Percentiles rank a stretch among this genome's conserved stretches.
These are phyloP conservation scores for Pholiota conissans DNA, from an alignment of 768 basidiomycete species.

Conservation along the genomic window DNA sequence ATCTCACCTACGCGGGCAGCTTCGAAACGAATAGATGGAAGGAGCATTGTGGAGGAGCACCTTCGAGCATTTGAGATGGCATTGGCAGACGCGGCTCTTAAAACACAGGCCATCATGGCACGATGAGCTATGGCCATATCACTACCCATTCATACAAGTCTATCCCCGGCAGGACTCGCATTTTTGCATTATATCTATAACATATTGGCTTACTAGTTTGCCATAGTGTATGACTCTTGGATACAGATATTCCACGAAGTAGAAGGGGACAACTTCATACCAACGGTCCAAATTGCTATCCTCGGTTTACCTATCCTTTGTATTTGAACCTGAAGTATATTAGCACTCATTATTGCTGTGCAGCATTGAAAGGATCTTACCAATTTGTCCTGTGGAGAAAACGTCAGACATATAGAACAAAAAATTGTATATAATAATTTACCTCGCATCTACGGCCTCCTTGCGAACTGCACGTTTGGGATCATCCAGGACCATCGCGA, in stretches of 20 bases:
- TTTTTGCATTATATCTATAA: constrained; percentile 26
- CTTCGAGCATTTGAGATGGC: constrained; percentile 73
- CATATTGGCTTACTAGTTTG: constrained; percentile 30
- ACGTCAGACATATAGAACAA: background rate
- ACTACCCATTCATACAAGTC: constrained; percentile 7
- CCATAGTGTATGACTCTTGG: constrained; percentile 29
- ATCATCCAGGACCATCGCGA: constrained; percentile 83
- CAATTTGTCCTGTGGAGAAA: constrained; percentile 42
- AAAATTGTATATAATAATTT: constrained; percentile 10
- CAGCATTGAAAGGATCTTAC: constrained; percentile 25
- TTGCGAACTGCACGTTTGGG: constrained; percentile 82
- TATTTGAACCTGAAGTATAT: constrained; percentile 53
- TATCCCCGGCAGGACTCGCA: background rate
- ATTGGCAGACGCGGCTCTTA: constrained; percentile 68
- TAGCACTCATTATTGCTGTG: constrained; percentile 20
- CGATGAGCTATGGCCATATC: constrained; percentile 37
- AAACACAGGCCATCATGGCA: constrained; percentile 84
- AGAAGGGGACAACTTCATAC: constrained; percentile 27
- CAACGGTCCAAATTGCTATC: constrained; percentile 16
- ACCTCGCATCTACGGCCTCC: constrained; percentile 84
- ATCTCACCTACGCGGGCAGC: constrained; percentile 29
- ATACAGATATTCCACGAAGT: constrained; percentile 18
- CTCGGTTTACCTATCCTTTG: constrained; percentile 40
- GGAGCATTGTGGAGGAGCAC: constrained; percentile 76
- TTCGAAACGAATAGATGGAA: constrained; percentile 60